Base-by-base conservation (phyloP, 768 basidiomycete species). In the Trametes punicea region DNA sequence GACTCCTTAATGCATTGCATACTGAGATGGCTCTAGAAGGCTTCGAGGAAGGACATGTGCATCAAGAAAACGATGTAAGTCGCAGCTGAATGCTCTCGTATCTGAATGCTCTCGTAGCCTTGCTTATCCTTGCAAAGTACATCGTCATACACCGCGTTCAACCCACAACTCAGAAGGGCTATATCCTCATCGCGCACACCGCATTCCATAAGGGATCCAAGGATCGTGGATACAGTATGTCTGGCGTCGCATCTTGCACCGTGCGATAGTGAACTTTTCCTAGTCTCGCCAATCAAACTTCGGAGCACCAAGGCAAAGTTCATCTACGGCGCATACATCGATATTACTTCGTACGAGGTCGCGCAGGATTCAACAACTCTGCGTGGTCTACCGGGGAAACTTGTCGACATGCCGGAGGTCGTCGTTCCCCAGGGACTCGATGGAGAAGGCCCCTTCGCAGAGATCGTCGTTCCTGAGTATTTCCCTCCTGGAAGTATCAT, bases 401-500 rank as follows among this genome's bases (percentile, higher is more conserved):
- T 98, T 11, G 69, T 81, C 18, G 83, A 88, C 40, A 78, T 95
- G 65, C 66, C 77, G 0, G 70, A 80, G 3, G 80, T 91, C 18
- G 70, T 75, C 2, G 77, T 82, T n/a, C 74, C 78, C 4, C 81
- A 85, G 51, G 82, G 84, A 3, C 68, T 77, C n/a, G 90, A 90
- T 62, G 68, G 62, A 27, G 83, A 84, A 56, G 87, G 87, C 1
- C 79, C 85, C 0, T 91, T 78, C 70, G 81, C 87, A 20, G 90
- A 93, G 68, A 84, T 98, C 56, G 64, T 80, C 18, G 83, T 97
- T 1, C 97, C 97, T 0, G 87, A 93, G 33, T 75, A 77, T 64
- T 99, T 98, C 73, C 94, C 95, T n/a, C 94, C 96, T 0, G 96
- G 96, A 9, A 93, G 90, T 57, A 83, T 98, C 65, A 85, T 98